Evolutionary conservation across 768 basidiomycete genomes (phyloP).

Genomic region (Mycena filopes): DNA sequence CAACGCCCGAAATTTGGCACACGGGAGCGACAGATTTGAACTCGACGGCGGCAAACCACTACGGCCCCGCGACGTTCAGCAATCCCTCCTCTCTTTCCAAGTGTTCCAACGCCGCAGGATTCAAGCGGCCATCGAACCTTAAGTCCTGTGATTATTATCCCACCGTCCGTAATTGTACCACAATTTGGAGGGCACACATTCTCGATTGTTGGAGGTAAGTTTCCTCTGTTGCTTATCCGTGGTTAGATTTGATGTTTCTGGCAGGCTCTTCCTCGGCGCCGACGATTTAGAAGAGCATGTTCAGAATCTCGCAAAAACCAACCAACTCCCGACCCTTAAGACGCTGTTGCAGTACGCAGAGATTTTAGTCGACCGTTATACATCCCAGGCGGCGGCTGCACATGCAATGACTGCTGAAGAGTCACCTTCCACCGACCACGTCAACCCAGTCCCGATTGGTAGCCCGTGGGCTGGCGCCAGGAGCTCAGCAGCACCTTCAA

Average conservation of each 20-base stretch:
- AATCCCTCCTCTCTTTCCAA: conserved; percentile 31
- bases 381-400: background rate
- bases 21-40: conserved; percentile 24
- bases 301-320: background rate
- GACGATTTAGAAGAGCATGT: background rate
- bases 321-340: background rate
- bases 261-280: background rate
- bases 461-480: background rate
- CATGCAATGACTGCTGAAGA: background rate
- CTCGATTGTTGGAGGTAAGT: conserved; percentile 49
- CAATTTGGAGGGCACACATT: conserved; percentile 33
- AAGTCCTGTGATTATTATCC: conserved; percentile 24
- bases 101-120: background rate
- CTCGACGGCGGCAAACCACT: conserved; percentile 21
- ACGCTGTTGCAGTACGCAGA: background rate
- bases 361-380: background rate
- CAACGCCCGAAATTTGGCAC: conserved; percentile 29
- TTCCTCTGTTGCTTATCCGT: too few species aligned
- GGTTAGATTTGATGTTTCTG: background rate
- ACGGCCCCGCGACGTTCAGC: conserved; percentile 17
- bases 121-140: conserved; percentile 27
- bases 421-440: background rate
- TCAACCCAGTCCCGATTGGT: background rate
- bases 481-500: background rate
- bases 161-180: background rate